phyloP scores from a whole-genome alignment of 2,329 filamentous ascomycete genomes.

The Alternaria conjuncta region DNA sequence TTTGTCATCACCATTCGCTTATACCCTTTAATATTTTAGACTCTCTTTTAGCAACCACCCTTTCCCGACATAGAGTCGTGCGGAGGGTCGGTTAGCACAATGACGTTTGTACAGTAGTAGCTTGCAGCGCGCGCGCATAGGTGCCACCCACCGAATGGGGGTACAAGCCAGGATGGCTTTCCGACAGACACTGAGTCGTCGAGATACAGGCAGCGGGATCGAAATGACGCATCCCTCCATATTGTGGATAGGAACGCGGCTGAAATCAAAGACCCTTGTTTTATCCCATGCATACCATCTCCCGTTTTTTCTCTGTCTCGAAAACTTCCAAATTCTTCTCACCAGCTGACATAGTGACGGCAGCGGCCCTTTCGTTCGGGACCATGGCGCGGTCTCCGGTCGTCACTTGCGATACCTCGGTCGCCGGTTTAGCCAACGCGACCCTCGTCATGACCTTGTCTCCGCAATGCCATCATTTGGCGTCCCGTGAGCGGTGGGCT shows the following conservation, averaged over 20 bases:
- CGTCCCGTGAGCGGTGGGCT: constrained; percentile 16
- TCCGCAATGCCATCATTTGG: constrained; percentile 31
- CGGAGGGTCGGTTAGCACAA: constrained; percentile 26
- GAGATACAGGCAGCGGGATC: constrained; percentile 22
- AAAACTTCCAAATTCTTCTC: not conserved
- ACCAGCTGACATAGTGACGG: constrained; percentile 18
- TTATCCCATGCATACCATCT: not conserved
- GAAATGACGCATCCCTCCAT: constrained; percentile 35
- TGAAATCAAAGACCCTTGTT: constrained; percentile 34
- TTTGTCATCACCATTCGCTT: constrained; percentile 43
- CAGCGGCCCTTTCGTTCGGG: constrained; percentile 6
- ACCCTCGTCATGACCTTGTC: constrained; percentile 3
- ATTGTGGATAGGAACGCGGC: constrained; percentile 22
- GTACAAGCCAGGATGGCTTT: constrained; percentile 10
- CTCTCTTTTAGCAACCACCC: constrained; percentile 39
- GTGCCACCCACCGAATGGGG: not conserved
- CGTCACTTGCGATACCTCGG: constrained; percentile 12
- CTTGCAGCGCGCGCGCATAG: constrained; percentile 17
- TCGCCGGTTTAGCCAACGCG: constrained; percentile 5
- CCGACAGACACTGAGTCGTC: constrained; percentile 20
- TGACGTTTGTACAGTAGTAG: constrained; percentile 46
- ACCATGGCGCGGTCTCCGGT: constrained; percentile 1
- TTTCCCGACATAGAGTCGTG: constrained; percentile 11
- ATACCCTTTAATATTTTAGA: constrained; percentile 48
- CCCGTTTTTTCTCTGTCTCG: constrained; percentile 1